Base-by-base conservation (phyloP, 202 grass and related monocot genomes). In the Digitaria exilis region DNA sequence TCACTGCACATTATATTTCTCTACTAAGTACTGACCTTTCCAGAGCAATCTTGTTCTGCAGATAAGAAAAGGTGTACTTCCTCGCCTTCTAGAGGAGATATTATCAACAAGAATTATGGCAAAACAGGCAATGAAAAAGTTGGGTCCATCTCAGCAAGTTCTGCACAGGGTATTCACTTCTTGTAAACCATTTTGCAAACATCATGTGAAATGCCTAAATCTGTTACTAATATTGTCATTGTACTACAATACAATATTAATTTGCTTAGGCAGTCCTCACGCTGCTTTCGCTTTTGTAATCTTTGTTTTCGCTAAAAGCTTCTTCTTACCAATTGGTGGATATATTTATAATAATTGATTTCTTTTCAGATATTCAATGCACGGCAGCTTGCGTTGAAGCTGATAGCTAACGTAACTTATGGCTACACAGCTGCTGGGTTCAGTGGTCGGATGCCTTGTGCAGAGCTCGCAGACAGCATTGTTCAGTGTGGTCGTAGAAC, bases 401-500 rank as follows among this genome's bases (percentile, higher is more conserved):
- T 95, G 78, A 98, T 95, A 91, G 95, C 95, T 64, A 98, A 98
- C 83, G 95, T 98, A 46, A 95, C 92, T 30, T 98, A 98, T 79
- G 95, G 92, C 91, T 98, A 98, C 76, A 95, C 95, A 71, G 95
- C 95, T 85, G 95, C 95, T 86, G 92, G 95, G 48, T 98, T 95
- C 72, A 98, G 90, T 62, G 95, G 95, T 43, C 92, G 95, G 60
- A 98, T 98, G 95, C 92, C 95, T 42, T 98, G 95, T 85, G 95
- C 95, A 83, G 95, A 98, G 75, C 88, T 98, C 78, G 95, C 92
- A 68, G 95, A 98, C 84, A 98, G 95, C 81, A 95, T 98, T 82
- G 95, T 98, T 78, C 92, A 98, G 44, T 98, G 92, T 91, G 95
- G 95, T 62, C 90, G 95, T 76, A 91, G 90, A 87, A 95, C 95